Base-by-base conservation (phyloP, 495 filamentous ascomycete species). In the Xylaria longipes region DNA sequence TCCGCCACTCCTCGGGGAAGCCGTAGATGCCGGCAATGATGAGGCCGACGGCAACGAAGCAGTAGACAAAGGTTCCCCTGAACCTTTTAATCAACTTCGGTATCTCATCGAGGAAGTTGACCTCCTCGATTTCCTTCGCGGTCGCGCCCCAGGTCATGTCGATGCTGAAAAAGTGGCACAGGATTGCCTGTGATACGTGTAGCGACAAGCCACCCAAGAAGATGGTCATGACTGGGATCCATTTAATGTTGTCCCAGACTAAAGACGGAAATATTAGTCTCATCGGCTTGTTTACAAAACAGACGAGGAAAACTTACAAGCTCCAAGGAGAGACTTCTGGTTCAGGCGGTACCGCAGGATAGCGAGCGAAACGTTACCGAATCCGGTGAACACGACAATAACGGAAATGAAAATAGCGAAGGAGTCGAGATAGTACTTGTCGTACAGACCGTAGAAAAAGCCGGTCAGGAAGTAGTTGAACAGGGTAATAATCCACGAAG, bases 141-240 rank as follows among this genome's bases (percentile, higher is more conserved):
- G 89, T 91, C 27, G 89, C 84, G 17, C 85, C 86, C 89, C 89
- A 91, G 29, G 79, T 78, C 84, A 91, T 91, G 76, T 89, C 83
- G 76, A 91, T 85, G 77, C 83, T 80, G 76, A 91, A 87, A 76
- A 90, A 85, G 72, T 91, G 89, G 71, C 82, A 86, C 27, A 89
- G 74, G 43, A 91, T 81, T 6, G 89, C 88, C 68, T 89, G 86
- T 27, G 86, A 84, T 31, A 91, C 79, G 77, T 91, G 89, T n/a
- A 89, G 78, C 8, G 88, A 89, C 50, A 91, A 80, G n/a, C 89
- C 89, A 54, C 89, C 89, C 35, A 91, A 83, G 80, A 90, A 91
- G 74, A 90, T 82, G 60, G 82, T 82, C 71, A 91, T 84, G 73
- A 91, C 81, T 50, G 87, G 88, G 27, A 86, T 81, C 88, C 89